A percentile compares a stretch with the other conserved stretches of the same genome.
phyloP scores from a whole-genome alignment of 768 basidiomycete genomes.

The Podaxis sp. region DNA sequence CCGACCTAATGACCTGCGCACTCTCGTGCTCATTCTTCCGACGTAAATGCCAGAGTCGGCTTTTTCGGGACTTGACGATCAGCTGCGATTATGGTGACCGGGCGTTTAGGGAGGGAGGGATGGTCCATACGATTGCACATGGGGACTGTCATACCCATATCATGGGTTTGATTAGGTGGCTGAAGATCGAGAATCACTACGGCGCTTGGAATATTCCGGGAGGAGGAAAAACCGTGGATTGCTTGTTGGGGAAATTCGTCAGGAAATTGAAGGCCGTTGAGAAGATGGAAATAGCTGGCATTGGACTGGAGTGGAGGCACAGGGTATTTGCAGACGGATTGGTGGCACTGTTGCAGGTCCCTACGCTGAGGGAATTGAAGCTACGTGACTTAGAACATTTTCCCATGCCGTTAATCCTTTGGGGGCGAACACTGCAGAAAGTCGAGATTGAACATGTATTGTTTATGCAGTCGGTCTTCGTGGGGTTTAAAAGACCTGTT shows the following conservation, averaged over 20 bases:
- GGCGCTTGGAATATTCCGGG: background rate
- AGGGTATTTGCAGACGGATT: slow-evolving; percentile 9
- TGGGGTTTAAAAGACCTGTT: background rate
- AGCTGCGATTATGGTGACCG: slow-evolving; percentile 1
- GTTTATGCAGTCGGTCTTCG: background rate
- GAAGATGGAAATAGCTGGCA: slow-evolving; percentile 5
- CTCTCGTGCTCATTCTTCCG: slow-evolving; percentile 11
- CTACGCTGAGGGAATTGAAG: slow-evolving; percentile 8
- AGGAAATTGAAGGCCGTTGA: slow-evolving; percentile 6
- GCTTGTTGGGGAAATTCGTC: slow-evolving; percentile 6
- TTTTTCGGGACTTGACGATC: slow-evolving; percentile 5
- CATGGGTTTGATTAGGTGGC: background rate
- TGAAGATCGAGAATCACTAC: slow-evolving; percentile 9
- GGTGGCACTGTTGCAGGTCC: slow-evolving; percentile 3
- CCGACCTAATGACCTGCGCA: slow-evolving; percentile 6
- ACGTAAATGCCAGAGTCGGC: background rate
- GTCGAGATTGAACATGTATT: slow-evolving; percentile 7
- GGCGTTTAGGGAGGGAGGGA: slow-evolving; percentile 9
- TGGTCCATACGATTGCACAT: slow-evolving; percentile 8
- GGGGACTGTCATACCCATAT: background rate
- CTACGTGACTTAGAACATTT: slow-evolving; percentile 4
- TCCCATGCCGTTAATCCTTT: slow-evolving; percentile 8
- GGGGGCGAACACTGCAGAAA: slow-evolving; percentile 7
- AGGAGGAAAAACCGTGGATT: slow-evolving; percentile 4
- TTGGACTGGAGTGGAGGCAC: background rate